Conservation (phyloP, 345 rosid species). For the Isatis tinctoria region DNA sequence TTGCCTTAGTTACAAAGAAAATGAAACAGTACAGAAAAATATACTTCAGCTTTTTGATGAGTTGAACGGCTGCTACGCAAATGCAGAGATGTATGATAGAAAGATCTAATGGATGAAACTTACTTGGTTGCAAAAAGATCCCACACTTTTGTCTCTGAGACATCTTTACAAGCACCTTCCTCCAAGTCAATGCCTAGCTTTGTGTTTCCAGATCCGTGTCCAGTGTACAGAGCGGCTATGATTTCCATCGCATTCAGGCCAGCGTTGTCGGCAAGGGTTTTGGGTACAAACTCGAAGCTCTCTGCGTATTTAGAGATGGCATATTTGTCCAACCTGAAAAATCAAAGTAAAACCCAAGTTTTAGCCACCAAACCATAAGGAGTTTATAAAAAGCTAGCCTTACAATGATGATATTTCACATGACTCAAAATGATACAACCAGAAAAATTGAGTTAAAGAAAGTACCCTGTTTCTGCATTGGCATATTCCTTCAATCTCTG, state of each 20-base stretch:
- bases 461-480: conserved; percentile 88
- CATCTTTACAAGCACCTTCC: conserved; percentile 77
- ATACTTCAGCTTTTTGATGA: not conserved
- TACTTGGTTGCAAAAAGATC: conserved; percentile 92
- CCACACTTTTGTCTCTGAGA: conserved; percentile 63
- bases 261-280: conserved; percentile 88
- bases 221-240: conserved; percentile 83
- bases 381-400: not conserved
- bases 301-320: conserved; percentile 94
- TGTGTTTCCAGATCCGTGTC: conserved; percentile 83
- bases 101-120: conserved; percentile 10
- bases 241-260: conserved; percentile 96
- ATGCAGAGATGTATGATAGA: not conserved
- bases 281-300: conserved; percentile 96
- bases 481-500: conserved; percentile 90
- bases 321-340: conserved; percentile 78
- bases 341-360: not conserved
- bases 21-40: not conserved
- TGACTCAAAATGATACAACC: not conserved
- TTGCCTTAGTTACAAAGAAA: not conserved
- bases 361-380: not conserved
- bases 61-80: not conserved
- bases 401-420: not conserved
- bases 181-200: conserved; percentile 89
- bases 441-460: not conserved